These are phyloP conservation scores for Coemansia sp. DNA, from an alignment of 192 early-diverging fungal species.

Conservation along the genomic window DNA sequence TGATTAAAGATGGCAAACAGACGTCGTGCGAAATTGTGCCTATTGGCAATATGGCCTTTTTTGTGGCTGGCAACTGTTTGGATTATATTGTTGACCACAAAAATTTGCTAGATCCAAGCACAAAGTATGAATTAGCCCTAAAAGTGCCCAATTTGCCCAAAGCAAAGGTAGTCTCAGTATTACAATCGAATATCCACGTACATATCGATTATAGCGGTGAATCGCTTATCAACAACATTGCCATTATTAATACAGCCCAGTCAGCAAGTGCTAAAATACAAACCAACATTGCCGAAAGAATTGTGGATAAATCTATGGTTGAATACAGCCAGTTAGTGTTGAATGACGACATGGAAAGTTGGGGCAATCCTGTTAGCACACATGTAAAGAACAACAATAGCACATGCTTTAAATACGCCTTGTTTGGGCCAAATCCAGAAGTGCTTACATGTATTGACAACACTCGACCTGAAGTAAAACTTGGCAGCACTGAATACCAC, in stretches of 20 bases:
- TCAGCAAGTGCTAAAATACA: neutral
- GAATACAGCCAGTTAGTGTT: constrained; percentile 11
- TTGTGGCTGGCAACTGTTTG: constrained; percentile 40
- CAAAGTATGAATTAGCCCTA: constrained; percentile 11
- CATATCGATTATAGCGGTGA: constrained; percentile 23
- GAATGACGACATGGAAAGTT: neutral
- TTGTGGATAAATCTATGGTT: too few species aligned
- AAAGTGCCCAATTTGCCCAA: neutral
- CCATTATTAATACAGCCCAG: neutral
- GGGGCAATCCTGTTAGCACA: neutral
- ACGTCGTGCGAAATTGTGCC: constrained; percentile 40
- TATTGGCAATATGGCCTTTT: constrained; percentile 19
- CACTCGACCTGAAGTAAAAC: neutral
- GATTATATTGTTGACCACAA: constrained; percentile 16
- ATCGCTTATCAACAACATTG: constrained; percentile 40
- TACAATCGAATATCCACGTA: constrained; percentile 6
- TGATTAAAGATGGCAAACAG: constrained; percentile 37
- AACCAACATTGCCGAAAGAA: neutral
- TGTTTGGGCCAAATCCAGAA: neutral
- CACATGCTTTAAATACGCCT: neutral
- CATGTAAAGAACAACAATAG: neutral
- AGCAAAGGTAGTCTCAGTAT: neutral
- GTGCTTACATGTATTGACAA: constrained; percentile 17
- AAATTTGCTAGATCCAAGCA: constrained; percentile 5
- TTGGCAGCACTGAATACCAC: neutral